phyloP scores from a whole-genome alignment of 176 grass and related monocot species.

The Oryza punctata region DNA sequence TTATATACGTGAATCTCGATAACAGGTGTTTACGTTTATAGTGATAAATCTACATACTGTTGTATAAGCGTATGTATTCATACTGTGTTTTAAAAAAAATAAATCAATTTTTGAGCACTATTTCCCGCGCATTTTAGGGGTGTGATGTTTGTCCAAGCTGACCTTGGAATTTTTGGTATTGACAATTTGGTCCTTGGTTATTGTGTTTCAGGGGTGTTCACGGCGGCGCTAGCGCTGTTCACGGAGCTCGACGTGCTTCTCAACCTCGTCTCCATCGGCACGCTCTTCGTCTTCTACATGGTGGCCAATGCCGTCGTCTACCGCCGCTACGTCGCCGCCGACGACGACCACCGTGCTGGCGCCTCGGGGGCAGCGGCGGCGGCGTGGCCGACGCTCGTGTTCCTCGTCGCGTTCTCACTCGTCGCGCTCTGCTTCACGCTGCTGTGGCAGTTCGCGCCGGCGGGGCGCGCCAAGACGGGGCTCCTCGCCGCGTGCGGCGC shows the following conservation, averaged over 20 bases:
- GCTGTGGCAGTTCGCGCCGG: slow-evolving; percentile 54
- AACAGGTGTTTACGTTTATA: no score
- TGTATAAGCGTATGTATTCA: no score
- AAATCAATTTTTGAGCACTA: no score
- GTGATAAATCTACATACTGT: no score
- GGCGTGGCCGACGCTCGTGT: slow-evolving; percentile 56
- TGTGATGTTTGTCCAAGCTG: no score
- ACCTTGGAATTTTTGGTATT: no score
- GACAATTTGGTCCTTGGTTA: background rate
- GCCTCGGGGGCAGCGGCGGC: no score
- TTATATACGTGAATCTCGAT: no score
- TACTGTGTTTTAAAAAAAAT: no score
- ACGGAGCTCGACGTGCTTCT: slow-evolving; percentile 87
- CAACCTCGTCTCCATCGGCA: slow-evolving; percentile 89
- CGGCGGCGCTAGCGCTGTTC: slow-evolving; percentile 80
- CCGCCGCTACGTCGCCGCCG: slow-evolving; percentile 62
- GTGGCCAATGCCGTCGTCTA: slow-evolving; percentile 90
- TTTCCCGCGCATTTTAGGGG: background rate
- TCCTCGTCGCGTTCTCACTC: slow-evolving; percentile 62
- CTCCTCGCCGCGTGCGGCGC: slow-evolving; percentile 55
- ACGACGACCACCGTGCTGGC: background rate
- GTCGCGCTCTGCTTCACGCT: slow-evolving; percentile 69
- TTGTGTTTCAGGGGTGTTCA: slow-evolving; percentile 59
- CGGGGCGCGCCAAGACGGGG: background rate
- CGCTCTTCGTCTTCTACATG: slow-evolving; percentile 99